phyloP scores from a whole-genome alignment of 345 rosid species.

The Citrus australasica region DNA sequence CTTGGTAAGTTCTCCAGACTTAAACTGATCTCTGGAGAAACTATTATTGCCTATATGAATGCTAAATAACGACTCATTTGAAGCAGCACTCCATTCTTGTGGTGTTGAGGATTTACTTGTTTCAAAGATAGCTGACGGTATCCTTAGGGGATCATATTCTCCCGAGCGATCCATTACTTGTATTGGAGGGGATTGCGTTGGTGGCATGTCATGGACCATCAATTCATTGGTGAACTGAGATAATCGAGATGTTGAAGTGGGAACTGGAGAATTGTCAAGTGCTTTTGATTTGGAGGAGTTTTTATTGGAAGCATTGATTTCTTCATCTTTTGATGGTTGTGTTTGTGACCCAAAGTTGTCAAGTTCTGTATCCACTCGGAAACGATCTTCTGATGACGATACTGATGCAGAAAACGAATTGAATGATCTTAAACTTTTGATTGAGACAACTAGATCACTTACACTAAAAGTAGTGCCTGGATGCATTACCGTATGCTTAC shows the following conservation, averaged over 20 bases:
- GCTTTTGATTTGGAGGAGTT: constrained; percentile 23
- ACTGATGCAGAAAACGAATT: constrained; percentile 34
- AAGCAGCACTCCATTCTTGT: constrained; percentile 62
- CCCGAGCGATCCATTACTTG: constrained; percentile 69
- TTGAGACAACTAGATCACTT: background rate
- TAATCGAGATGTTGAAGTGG: constrained; percentile 27
- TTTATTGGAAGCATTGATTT: background rate
- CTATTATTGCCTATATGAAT: constrained; percentile 58
- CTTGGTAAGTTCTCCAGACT: constrained; percentile 33
- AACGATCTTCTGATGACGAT: constrained; percentile 37
- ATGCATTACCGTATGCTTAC: constrained; percentile 10
- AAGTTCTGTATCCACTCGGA: constrained; percentile 5
- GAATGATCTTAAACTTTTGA: constrained; percentile 16
- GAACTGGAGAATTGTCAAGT: constrained; percentile 8
- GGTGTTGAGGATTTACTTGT: constrained; percentile 33
- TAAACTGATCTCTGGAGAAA: constrained; percentile 36
- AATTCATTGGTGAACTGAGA: constrained; percentile 43
- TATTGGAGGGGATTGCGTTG: constrained; percentile 56
- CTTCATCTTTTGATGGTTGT: background rate
- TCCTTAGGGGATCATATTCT: constrained; percentile 46
- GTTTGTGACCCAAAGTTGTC: background rate
- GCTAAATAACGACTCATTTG: constrained; percentile 73
- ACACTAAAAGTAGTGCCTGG: constrained; percentile 2
- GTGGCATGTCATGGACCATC: constrained; percentile 7
- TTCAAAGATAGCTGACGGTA: constrained; percentile 55